Conservation (phyloP, 768 basidiomycete genomes). For the Tricholoma furcatifolium region DNA sequence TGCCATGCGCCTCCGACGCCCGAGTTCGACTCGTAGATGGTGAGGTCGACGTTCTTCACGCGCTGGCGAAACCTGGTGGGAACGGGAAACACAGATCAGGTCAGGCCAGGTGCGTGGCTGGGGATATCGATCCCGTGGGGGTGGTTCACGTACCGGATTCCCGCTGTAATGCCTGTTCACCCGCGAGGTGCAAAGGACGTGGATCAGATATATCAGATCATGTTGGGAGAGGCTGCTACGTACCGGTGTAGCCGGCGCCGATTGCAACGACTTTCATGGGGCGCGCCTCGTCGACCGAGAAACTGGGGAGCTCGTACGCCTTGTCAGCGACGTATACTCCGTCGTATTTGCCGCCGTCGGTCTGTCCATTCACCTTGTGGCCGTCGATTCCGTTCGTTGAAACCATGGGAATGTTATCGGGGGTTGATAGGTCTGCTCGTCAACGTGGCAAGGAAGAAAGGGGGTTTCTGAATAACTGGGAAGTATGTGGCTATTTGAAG, state of each 20-base stretch:
- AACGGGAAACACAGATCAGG: too few relatives aligned
- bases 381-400: not conserved
- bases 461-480: not conserved
- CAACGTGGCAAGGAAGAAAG: not conserved
- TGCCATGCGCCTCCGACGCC: conserved; percentile 66
- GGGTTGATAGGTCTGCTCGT: not conserved
- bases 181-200: not conserved
- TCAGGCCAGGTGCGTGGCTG: too few relatives aligned
- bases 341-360: conserved; percentile 3
- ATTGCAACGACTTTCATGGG: conserved; percentile 55
- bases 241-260: conserved; percentile 60
- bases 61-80: conserved; percentile 46
- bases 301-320: conserved; percentile 34
- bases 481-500: not conserved
- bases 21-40: conserved; percentile 59
- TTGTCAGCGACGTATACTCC: conserved; percentile 1
- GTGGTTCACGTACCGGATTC: conserved; percentile 40
- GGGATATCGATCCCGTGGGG: not conserved
- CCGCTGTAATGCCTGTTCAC: conserved; percentile 53
- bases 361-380: not conserved
- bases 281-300: conserved; percentile 51
- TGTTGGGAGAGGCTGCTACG: conserved; percentile 2
- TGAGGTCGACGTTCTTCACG: conserved; percentile 51
- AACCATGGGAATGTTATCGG: not conserved
- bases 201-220: not conserved